Evolutionary conservation across 805 yeast species (phyloP), one percentile per base, ranked within the genome.

Genomic region (Lachancea cidri): DNA sequence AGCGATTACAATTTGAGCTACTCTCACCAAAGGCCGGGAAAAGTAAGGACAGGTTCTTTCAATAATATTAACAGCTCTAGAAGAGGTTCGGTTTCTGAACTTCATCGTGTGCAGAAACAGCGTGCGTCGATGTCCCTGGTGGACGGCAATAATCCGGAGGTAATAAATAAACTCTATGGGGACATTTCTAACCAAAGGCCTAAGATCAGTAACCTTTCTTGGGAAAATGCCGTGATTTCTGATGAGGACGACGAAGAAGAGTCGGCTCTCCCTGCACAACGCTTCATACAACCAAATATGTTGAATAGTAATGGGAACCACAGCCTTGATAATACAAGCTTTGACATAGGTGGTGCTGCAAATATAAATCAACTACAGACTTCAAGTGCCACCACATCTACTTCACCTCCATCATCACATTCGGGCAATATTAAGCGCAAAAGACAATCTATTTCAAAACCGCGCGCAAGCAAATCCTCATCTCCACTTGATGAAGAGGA

Each of bases 101-200:
- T 29, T 17, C 50, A 50, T 33, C 57, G 61, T n/a, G 43, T 58
- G 15, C 50, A 49, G 30, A 58, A 58, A 27, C 56, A 50, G 24
- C 57, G 62, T 24, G 45, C 54, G 9, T 57, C 64, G 2, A 48
- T 55, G 44, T 57, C 64, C 16, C 44, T 49, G 20, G 41, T 54
- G 22, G 60, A 55, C 29, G 50, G 52, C 4, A 17, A 37, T 44
- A 15, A 53, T 42, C 40, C 38, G 17, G 58, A 54, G 35, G 27
- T 58, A 8, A 45, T 56, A 18, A 42, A 53, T 11, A 52, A 52
- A 35, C 47, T 54, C n/a, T 49, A 53, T 37, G 47, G 45, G 16
- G 47, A 44, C 17, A 35, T 44, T 27, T 22, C 43, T 32, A 34
- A 33, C 11, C 36, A 38, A 17, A 30, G 44, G 19, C 36, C 39